phyloP scores from a whole-genome alignment of 208 protist species.

The Balamuthia mandrillaris region DNA sequence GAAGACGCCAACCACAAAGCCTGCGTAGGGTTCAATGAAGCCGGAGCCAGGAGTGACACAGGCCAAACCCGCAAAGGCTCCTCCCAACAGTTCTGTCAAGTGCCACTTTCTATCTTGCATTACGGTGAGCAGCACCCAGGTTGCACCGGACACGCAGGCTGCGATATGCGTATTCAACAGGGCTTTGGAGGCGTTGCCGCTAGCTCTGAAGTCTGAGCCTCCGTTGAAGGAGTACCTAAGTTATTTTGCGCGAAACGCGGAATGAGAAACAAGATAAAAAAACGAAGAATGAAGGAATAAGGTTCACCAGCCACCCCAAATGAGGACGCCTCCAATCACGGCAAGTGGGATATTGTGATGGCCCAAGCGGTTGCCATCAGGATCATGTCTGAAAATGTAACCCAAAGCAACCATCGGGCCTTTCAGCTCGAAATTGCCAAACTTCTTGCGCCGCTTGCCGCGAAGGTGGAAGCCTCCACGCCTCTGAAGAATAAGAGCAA shows the following conservation, averaged over 20 bases:
- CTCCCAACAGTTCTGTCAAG: constrained; percentile 53
- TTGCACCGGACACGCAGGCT: constrained; percentile 19
- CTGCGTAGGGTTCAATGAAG: constrained; percentile 56
- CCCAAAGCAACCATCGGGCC: too few relatives aligned
- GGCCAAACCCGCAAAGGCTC: constrained; percentile 68
- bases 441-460: too few relatives aligned
- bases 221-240: constrained; percentile 78
- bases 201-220: constrained; percentile 54
- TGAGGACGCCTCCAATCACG: constrained; percentile 56
- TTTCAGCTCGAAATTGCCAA: too few relatives aligned
- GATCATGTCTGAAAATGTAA: too few relatives aligned
- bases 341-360: constrained; percentile 55
- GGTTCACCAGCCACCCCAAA: constrained; percentile 77
- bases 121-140: constrained; percentile 41
- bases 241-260: too few relatives aligned
- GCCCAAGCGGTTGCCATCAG: background rate
- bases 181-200: constrained; percentile 52
- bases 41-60: constrained; percentile 71
- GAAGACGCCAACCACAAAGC: constrained; percentile 61
- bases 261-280: too few relatives aligned
- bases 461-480: constrained; percentile 48
- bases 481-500: constrained; percentile 41
- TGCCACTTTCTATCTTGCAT: background rate
- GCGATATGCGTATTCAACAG: constrained; percentile 71
- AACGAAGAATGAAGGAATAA: too few relatives aligned